Base-by-base conservation (phyloP, 169 alveolate species). In the Cryptosporidium tyzzeri region DNA sequence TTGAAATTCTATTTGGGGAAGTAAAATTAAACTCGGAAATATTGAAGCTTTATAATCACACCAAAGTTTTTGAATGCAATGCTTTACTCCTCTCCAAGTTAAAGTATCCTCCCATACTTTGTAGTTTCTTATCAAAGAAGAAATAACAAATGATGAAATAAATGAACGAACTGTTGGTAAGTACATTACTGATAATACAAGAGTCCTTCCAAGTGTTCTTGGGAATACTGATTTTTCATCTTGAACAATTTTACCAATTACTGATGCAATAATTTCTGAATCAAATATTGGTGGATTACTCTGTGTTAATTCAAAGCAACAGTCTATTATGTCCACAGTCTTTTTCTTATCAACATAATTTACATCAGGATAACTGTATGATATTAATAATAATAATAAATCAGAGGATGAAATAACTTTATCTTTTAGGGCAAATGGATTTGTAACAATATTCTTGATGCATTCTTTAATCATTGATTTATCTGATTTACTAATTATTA, bases 191-290 rank as follows among this genome's bases (percentile, higher is more conserved):
- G 89, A 80, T 18, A 80, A 48, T 4, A 80, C 89, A 12, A 80
- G 62, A 37, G 89, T 44, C 39, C 89, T 59, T n/a, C 89, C 89
- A 29, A 80, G 74, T 18, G 89, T 80, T 80, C 89, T 80, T 23
- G 89, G 89, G 50, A 80, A 80, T 14, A 65, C 68, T 3, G 89
- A 48, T 33, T 62, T 61, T 16, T 80, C 74, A 39, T 80, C 89
- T 44, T 80, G 89, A 48, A 65, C 89, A 80, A 80, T 59, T 62
- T 65, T 80, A 18, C 89, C 89, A 18, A 80, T 41, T 1, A 80
- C 89, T 23, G 89, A 80, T 41, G 89, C 89, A 62, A 80, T 80
- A 48, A 67, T 62, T 31, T 80, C 89, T 21, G 89, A 80, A 61
- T 80, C 89, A 33, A 80, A 80, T 18, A 80, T 21, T 39, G 89